These are phyloP conservation scores for Thymus mandschuricus DNA, from an alignment of 257 asterid genomes.

Conservation along the genomic window DNA sequence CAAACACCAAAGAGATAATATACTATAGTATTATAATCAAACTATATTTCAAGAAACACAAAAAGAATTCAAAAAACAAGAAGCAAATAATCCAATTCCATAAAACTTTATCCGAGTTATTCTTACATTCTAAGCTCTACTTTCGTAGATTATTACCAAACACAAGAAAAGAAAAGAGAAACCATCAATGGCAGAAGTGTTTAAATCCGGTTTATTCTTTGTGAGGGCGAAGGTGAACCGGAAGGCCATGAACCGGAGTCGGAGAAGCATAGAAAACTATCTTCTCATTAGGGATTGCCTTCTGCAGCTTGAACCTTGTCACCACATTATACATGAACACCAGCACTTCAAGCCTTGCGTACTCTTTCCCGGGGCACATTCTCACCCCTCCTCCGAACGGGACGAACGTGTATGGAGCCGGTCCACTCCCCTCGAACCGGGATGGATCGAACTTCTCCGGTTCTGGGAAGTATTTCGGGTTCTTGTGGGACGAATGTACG, in stretches of 20 bases:
- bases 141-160: neutral
- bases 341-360: conserved; percentile 47
- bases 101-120: neutral
- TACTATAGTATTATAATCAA: no score
- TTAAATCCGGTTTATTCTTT: conserved; percentile 15
- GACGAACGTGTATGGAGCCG: conserved; percentile 44
- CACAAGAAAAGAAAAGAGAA: neutral
- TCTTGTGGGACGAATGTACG: conserved; percentile 37
- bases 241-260: conserved; percentile 55
- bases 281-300: conserved; percentile 49
- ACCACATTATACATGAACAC: conserved; percentile 59
- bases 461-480: conserved; percentile 50
- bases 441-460: conserved; percentile 63
- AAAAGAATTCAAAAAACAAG: neutral
- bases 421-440: conserved; percentile 32
- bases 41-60: no score
- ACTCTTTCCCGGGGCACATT: conserved; percentile 58
- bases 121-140: neutral
- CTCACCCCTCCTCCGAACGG: conserved; percentile 38
- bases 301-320: conserved; percentile 45
- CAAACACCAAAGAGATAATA: no score
- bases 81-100: neutral
- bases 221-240: conserved; percentile 53
- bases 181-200: neutral
- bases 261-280: conserved; percentile 51